Percentiles rank a stretch among this genome's conserved stretches.
Conservation (phyloP, 768 basidiomycete species). For the Rhizopogon salebrosus region DNA sequence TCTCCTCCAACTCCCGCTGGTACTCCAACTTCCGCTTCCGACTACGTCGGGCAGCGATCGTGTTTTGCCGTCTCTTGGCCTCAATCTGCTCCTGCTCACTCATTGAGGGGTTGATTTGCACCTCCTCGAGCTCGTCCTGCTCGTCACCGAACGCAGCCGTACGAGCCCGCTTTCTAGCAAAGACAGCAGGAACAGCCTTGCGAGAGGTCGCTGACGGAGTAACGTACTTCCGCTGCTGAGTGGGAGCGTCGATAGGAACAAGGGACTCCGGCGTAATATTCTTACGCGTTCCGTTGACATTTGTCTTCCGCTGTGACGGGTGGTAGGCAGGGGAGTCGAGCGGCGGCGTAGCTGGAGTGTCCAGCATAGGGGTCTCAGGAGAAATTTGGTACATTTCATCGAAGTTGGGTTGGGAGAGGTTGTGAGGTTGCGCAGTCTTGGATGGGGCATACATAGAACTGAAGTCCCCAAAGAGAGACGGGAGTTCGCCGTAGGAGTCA, state of each 20-base stretch:
- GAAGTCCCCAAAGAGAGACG: conserved; percentile 27
- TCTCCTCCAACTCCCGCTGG: conserved; percentile 58
- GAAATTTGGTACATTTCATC: conserved; percentile 43
- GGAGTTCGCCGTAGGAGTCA: conserved; percentile 27
- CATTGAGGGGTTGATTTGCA: conserved; percentile 35
- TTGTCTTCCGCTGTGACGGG: conserved; percentile 27
- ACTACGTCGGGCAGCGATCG: conserved; percentile 77
- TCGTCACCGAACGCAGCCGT: conserved; percentile 45
- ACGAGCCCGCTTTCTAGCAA: conserved; percentile 57
- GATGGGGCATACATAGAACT: conserved; percentile 10
- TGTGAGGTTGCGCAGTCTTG: conserved; percentile 8
- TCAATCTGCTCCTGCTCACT: conserved; percentile 67
- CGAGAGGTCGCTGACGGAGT: conserved; percentile 71
- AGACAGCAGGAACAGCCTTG: conserved; percentile 72
- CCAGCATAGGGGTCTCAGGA: conserved; percentile 45
- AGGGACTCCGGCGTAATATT: conserved; percentile 61
- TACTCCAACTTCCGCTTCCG: conserved; percentile 72
- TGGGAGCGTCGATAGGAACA: conserved; percentile 72
- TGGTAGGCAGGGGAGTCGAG: conserved; percentile 16
- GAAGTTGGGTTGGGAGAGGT: conserved; percentile 20
- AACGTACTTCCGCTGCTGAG: conserved; percentile 70
- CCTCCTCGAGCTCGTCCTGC: conserved; percentile 44
- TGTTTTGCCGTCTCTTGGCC: conserved; percentile 79
- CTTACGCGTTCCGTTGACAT: conserved; percentile 66
- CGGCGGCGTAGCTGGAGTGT: conserved; percentile 29